Evolutionary conservation across 1,284 basidiomycete genomes (phyloP).

Genomic region (Tylopilus sp.): DNA sequence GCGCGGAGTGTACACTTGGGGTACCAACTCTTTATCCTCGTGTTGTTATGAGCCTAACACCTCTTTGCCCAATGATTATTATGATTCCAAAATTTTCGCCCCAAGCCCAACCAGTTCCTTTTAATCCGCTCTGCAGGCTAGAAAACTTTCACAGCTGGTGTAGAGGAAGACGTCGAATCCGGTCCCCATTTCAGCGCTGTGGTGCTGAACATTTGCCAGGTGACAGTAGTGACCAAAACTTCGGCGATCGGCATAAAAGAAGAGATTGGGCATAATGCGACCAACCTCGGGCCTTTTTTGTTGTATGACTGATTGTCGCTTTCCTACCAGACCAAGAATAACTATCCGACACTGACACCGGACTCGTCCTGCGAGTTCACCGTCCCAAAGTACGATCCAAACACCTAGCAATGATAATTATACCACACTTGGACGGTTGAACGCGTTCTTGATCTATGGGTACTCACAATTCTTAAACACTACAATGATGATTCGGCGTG

Average conservation of each 20-base stretch:
- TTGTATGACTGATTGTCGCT: too few relatives aligned
- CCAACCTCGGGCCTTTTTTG: too few relatives aligned
- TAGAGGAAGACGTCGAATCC: too few relatives aligned
- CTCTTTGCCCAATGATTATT: constrained; percentile 16
- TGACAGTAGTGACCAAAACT: too few relatives aligned
- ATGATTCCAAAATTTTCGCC: constrained; percentile 20
- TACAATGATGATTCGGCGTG: constrained; percentile 23
- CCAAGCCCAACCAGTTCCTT: constrained; percentile 17
- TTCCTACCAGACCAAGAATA: too few relatives aligned
- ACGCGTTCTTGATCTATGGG: constrained; percentile 29
- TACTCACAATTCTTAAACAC: constrained; percentile 30
- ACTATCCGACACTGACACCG: constrained; percentile 1
- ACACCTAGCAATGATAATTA: constrained; percentile 18
- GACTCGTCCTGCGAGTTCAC: constrained; percentile 21
- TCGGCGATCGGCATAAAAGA: too few relatives aligned
- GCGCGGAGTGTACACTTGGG: constrained; percentile 39
- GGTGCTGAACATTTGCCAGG: too few relatives aligned
- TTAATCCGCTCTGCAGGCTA: too few relatives aligned
- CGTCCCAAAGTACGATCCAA: constrained; percentile 21
- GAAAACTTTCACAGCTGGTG: too few relatives aligned
- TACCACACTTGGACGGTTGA: constrained; percentile 31
- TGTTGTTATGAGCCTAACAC: not conserved
- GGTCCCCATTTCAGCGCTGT: too few relatives aligned
- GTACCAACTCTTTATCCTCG: constrained; percentile 15
- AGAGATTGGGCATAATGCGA: too few relatives aligned